These are phyloP conservation scores for Diplodia sapinea DNA, from an alignment of 2,329 filamentous ascomycete species.

Conservation along the genomic window DNA sequence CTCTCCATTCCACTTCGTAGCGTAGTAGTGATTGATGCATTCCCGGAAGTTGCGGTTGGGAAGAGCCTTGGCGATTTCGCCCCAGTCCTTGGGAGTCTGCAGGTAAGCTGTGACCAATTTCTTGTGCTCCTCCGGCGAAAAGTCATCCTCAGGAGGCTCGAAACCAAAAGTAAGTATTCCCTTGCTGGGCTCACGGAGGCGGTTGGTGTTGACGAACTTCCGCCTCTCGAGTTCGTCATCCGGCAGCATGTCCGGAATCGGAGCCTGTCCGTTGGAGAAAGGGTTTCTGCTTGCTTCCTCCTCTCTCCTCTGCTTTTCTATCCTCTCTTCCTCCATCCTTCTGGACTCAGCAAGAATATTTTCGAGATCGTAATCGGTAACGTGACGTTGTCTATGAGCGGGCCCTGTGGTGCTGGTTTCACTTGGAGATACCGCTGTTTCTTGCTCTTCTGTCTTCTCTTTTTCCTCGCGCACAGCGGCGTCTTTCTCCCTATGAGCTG, in stretches of 20 bases:
- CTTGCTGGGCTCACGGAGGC: constrained; percentile 67
- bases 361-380: constrained; percentile 76
- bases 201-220: constrained; percentile 69
- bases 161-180: constrained; percentile 75
- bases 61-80: constrained; percentile 72
- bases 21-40: constrained; percentile 86
- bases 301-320: constrained; percentile 65
- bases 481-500: constrained; percentile 49
- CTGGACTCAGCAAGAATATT: constrained; percentile 63
- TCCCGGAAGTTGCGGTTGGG: constrained; percentile 74
- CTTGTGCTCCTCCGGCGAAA: constrained; percentile 71
- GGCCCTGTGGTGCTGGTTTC: constrained; percentile 39
- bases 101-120: constrained; percentile 77
- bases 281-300: constrained; percentile 64
- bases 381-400: constrained; percentile 59
- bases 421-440: constrained; percentile 48
- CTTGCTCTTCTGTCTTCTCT: constrained; percentile 45
- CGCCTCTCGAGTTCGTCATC: constrained; percentile 64
- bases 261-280: constrained; percentile 73
- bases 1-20: constrained; percentile 75
- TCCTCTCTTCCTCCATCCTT: constrained; percentile 71
- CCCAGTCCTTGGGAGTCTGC: constrained; percentile 80
- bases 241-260: constrained; percentile 72
- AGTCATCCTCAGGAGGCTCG: constrained; percentile 75
- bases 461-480: constrained; percentile 45